These are phyloP conservation scores for Poa pratensis DNA, from an alignment of 176 grass and related monocot species.

Conservation along the genomic window DNA sequence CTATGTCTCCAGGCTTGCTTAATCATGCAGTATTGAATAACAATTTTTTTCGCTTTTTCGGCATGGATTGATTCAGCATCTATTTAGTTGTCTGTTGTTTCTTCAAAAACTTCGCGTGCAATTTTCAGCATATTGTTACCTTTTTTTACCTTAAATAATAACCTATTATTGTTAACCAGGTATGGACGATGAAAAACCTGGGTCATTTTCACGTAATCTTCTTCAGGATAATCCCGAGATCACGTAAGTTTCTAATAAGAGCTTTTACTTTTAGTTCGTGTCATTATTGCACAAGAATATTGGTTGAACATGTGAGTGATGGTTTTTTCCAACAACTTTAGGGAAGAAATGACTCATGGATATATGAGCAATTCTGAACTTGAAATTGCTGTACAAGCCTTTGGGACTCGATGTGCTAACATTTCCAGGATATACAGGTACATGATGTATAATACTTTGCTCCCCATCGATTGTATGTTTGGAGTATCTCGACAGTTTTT, in stretches of 20 bases:
- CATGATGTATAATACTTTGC: constrained; percentile 38
- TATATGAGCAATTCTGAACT: constrained; percentile 86
- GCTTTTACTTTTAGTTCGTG: not conserved
- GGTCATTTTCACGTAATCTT: constrained; percentile 41
- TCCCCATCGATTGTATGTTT: not conserved
- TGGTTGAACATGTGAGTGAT: not conserved
- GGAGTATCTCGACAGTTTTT: not conserved
- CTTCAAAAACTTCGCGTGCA: not conserved
- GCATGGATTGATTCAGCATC: not conserved
- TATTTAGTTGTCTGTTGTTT: not conserved
- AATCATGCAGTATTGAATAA: not conserved
- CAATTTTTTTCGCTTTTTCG: not conserved
- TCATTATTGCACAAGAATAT: not conserved
- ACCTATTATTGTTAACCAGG: constrained; percentile 3
- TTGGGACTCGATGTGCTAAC: constrained; percentile 71
- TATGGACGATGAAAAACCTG: not conserved
- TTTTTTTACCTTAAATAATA: not conserved
- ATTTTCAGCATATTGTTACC: not conserved
- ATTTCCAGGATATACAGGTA: constrained; percentile 94
- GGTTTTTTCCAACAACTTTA: constrained; percentile 41
- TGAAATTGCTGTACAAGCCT: constrained; percentile 58
- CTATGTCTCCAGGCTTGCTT: not conserved
- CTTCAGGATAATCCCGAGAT: constrained; percentile 57
- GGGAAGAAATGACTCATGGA: constrained; percentile 62
- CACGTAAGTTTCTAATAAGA: constrained; percentile 52